Evolutionary conservation across 106 monocot genomes (phyloP), one percentile per base, ranked within the genome.

Genomic region (Dendrobium huoshanense): DNA sequence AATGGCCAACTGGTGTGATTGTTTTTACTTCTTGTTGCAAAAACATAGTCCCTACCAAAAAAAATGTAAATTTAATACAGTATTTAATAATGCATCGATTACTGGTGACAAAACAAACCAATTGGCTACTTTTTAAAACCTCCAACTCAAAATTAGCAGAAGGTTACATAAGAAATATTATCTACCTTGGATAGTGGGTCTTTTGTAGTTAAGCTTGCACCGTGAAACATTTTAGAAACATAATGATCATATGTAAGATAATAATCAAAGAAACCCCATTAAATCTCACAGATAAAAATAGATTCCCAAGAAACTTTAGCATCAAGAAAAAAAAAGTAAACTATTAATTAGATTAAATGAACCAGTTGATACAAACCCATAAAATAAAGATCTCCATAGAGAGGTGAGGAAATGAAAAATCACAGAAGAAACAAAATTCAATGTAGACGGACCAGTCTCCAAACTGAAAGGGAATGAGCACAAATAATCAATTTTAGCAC

Each of bases 1-100:
- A 97, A 97, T 17, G 97, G 97, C 97, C 97, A 97, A 54, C 78
- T 92, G 9, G 72, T 73, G 73, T 55, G 54, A 51, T 91, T 79
- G 49, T 87, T 86, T 83, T 92, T 91, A 78, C 85, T 91, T 82
- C 97, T 81, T 43, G 89, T 91, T 49, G 85, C 42, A 42, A 87
- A 83, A 77, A 90, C 92, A 88, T 91, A 91, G 80, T 94, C 90
- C 82, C 97, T 97, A 89, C 44, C 67, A 61, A 55, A 77, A 29
- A 29, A 27, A n/a, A 7, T 9, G 19, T 4, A 75, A 8, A 5
- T 45, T 75, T 45, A 47, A 75, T 44, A 75, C 75, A 17, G 41
- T 19, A 16, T 7, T 73, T 41, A 73, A 73, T 41, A 73, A 73
- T 73, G 43, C 25, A 55, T 75, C 51, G 4, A 64, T 33, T 6